Percentiles rank a stretch among this genome's conserved stretches.
These are phyloP conservation scores for Phytophthora pluvialis DNA, from an alignment of 352 stramenopile species.

Conservation along the genomic window DNA sequence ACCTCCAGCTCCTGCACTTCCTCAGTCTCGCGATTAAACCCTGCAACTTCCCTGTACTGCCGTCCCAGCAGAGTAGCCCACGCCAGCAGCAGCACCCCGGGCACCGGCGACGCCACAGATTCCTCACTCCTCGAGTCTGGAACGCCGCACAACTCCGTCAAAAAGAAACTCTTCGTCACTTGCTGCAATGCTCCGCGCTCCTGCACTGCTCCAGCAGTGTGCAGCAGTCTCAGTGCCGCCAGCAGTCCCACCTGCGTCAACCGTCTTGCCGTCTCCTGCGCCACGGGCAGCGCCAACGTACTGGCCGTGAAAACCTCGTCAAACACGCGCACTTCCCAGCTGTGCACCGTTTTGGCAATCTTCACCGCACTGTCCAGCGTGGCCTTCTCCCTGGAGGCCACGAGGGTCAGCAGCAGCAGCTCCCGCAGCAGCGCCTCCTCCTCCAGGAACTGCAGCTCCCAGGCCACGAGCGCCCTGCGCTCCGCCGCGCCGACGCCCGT, in stretches of 20 bases:
- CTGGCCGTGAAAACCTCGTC: constrained; percentile 40
- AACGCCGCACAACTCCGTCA: constrained; percentile 25
- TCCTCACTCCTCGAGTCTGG: constrained; percentile 14
- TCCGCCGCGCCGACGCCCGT: constrained; percentile 34
- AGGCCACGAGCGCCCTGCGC: constrained; percentile 43
- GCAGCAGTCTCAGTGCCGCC: constrained; percentile 43
- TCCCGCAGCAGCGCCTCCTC: constrained; percentile 69
- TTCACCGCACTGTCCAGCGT: constrained; percentile 38
- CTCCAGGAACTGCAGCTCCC: constrained; percentile 65
- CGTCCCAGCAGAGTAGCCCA: constrained; percentile 63
- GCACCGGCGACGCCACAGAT: constrained; percentile 29
- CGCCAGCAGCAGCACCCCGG: constrained; percentile 57
- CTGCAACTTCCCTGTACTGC: constrained; percentile 34
- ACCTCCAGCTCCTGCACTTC: constrained; percentile 38
- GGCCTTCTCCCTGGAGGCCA: constrained; percentile 47
- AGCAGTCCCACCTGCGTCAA: constrained; percentile 47
- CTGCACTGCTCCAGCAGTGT: constrained; percentile 24
- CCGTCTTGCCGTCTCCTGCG: constrained; percentile 24
- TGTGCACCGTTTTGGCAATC: constrained; percentile 44
- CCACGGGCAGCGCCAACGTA: constrained; percentile 25
- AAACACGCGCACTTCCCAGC: constrained; percentile 43
- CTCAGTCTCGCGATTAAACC: constrained; percentile 11
- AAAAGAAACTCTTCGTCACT: constrained; percentile 41
- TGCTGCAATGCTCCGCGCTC: constrained; percentile 27
- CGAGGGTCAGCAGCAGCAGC: constrained; percentile 57